These are phyloP conservation scores for Westerdykella aurantiaca DNA, from an alignment of 2,329 filamentous ascomycete species.

Conservation along the genomic window DNA sequence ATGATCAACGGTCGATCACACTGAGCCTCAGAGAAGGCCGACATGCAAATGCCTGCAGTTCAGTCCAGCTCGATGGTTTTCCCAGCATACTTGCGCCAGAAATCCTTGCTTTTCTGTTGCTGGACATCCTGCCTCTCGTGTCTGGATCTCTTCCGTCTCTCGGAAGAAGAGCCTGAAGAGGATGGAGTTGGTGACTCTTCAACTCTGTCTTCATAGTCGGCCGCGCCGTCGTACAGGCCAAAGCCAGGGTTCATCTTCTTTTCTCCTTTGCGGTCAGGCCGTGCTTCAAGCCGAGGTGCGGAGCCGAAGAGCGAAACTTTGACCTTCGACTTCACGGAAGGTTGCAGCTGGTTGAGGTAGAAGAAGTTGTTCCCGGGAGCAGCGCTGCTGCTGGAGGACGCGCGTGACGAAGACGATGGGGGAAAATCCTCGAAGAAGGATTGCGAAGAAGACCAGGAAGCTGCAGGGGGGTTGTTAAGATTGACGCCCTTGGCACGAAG, in stretches of 20 bases:
- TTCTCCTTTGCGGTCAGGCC: no score
- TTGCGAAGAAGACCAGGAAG: background rate
- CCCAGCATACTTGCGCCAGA: background rate
- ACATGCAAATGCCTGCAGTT: background rate
- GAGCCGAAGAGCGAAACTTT: background rate
- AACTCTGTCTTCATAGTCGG: background rate
- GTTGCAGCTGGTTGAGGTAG: constrained; percentile 1
- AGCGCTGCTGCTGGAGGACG: background rate
- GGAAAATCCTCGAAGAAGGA: no score
- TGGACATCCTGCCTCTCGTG: background rate
- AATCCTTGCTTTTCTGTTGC: background rate
- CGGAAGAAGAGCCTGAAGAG: background rate
- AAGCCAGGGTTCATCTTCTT: no score
- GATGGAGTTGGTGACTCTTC: background rate
- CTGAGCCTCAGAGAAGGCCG: no score
- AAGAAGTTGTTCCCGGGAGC: background rate
- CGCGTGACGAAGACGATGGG: background rate
- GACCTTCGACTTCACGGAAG: background rate
- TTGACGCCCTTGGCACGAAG: constrained; percentile 5
- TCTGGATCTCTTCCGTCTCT: background rate
- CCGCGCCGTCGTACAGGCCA: background rate
- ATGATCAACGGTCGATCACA: no score
- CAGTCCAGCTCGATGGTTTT: background rate
- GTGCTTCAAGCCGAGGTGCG: background rate
- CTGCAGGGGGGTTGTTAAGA: constrained; percentile 1